phyloP scores from a whole-genome alignment of 2,329 filamentous ascomycete genomes.

The Orbilia javanica region DNA sequence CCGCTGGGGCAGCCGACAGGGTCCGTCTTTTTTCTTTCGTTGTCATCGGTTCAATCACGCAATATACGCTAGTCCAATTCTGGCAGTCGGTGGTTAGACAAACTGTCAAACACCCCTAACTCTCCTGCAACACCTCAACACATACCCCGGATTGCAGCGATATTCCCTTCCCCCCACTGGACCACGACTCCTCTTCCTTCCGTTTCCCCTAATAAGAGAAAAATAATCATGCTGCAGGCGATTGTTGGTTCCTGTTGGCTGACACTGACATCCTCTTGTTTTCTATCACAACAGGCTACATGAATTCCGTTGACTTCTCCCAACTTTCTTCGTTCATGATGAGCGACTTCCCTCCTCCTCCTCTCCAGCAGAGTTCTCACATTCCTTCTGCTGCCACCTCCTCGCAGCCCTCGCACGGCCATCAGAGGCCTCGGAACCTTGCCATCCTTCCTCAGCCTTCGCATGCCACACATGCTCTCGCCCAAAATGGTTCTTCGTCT shows the following conservation, averaged over 20 bases:
- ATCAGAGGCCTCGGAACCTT: constrained; percentile 49
- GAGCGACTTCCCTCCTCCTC: constrained; percentile 51
- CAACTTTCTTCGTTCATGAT: constrained; percentile 55
- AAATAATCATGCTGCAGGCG: constrained; percentile 35
- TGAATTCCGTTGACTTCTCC: constrained; percentile 57
- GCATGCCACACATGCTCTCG: constrained; percentile 34
- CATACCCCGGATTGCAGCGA: constrained; percentile 15
- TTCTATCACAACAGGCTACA: constrained; percentile 45
- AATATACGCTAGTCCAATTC: constrained; percentile 32
- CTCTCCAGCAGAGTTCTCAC: constrained; percentile 40
- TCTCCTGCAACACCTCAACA: constrained; percentile 40
- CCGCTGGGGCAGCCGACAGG: constrained; percentile 26
- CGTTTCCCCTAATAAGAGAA: constrained; percentile 26
- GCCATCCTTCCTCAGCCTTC: constrained; percentile 55
- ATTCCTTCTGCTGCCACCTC: constrained; percentile 27
- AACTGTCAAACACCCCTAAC: constrained; percentile 45
- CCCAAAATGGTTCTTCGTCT: constrained; percentile 38
- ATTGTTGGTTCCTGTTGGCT: constrained; percentile 48
- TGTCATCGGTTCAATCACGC: constrained; percentile 44
- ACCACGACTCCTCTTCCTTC: constrained; percentile 29
- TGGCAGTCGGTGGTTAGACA: constrained; percentile 7
- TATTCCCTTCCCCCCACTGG: constrained; percentile 23
- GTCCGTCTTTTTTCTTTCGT: constrained; percentile 21
- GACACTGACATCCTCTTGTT: constrained; percentile 41
- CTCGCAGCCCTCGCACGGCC: constrained; percentile 43